phyloP scores from a whole-genome alignment of 257 asterid genomes.

The Ballota nigra region DNA sequence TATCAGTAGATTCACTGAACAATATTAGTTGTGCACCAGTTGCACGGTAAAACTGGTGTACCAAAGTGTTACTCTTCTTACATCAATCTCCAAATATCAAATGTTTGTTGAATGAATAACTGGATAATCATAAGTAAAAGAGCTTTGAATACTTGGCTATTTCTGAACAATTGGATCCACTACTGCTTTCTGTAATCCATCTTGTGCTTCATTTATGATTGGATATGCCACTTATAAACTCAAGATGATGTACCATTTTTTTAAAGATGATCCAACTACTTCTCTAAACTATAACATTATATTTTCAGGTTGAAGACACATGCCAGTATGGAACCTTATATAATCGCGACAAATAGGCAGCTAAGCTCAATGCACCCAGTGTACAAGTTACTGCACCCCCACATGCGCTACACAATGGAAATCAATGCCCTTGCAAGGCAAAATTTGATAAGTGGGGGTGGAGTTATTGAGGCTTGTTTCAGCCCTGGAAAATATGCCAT shows the following conservation, averaged over 20 bases:
- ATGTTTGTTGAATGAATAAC: no score
- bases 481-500: constrained; percentile 80
- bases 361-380: constrained; percentile 88
- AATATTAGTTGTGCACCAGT: no score
- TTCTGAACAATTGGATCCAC: no score
- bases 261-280: background rate
- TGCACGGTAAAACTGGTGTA: no score
- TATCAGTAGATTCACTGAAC: no score
- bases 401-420: constrained; percentile 86
- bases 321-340: constrained; percentile 85
- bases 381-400: constrained; percentile 77
- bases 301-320: constrained; percentile 83
- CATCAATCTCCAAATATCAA: background rate
- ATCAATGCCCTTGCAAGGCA: constrained; percentile 94
- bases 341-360: constrained; percentile 83
- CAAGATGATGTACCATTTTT: no score
- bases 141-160: no score
- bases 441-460: constrained; percentile 81
- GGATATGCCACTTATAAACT: no score
- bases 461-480: constrained; percentile 76
- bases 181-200: no score
- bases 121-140: background rate
- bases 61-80: no score
- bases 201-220: no score
- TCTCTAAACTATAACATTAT: background rate